These are phyloP conservation scores for Trichoderma asperelloides DNA, from an alignment of 495 filamentous ascomycete genomes.

Conservation along the genomic window DNA sequence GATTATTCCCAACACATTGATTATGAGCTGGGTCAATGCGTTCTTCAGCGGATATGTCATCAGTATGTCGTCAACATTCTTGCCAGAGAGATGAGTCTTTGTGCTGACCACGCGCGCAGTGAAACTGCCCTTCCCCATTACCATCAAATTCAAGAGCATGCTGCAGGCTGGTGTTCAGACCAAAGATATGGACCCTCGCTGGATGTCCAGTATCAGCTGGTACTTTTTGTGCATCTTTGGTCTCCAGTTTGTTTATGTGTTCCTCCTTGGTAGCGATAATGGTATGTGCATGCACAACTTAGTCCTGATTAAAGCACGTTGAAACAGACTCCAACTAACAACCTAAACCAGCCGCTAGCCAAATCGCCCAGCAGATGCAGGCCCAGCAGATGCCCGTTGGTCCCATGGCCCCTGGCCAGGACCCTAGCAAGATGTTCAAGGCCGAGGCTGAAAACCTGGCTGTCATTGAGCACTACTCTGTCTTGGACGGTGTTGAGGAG, in stretches of 20 bases:
- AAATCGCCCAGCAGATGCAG: conserved; percentile 92
- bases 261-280: conserved; percentile 91
- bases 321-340: conserved; percentile 13
- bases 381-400: conserved; percentile 53
- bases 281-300: conserved; percentile 43
- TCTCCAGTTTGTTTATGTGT: conserved; percentile 94
- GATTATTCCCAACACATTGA: conserved; percentile 97
- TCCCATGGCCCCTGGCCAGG: conserved; percentile 83
- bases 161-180: conserved; percentile 93
- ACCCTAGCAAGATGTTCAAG: conserved; percentile 87
- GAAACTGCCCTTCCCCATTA: conserved; percentile 97
- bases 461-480: conserved; percentile 85
- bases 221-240: conserved; percentile 97
- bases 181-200: conserved; percentile 88
- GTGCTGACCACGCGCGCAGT: conserved; percentile 41
- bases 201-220: conserved; percentile 98
- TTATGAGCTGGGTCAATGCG: conserved; percentile 99
- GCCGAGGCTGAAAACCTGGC: conserved; percentile 92
- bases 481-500: conserved; percentile 78
- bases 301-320: not conserved
- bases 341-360: conserved; percentile 69
- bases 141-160: conserved; percentile 98
- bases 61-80: conserved; percentile 45
- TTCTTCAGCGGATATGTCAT: conserved; percentile 98
- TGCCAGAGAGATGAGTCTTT: not conserved